Base-by-base conservation (phyloP, 2,329 filamentous ascomycete species). In the Dothistroma septosporum region DNA sequence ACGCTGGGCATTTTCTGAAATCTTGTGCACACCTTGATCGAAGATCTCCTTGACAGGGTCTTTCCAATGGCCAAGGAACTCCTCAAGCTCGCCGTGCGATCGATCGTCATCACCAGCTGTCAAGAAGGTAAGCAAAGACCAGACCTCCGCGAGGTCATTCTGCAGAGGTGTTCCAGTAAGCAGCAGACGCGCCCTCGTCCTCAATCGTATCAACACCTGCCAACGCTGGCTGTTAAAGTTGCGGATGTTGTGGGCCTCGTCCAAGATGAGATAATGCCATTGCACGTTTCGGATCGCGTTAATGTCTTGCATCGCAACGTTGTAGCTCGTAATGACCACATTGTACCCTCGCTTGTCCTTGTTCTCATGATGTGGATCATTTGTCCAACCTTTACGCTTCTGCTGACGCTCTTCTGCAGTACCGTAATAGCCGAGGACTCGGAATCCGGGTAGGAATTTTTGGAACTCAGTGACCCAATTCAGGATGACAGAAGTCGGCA, bases 401-500 rank as follows among this genome's bases (percentile, higher is more conserved):
- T 88, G 83, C 73, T 91, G 92, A 50, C 94, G 88, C 76, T 99
- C 94, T 67, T 97, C 92, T 69, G 92, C 89, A 47, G 88, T 91
- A 48, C 95, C 94, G 73, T 97, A 99, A 77, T 99, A 99, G 0
- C 92, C 94, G 61, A 99, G 81, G 59, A 99, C 96, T 74, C 97
- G 97, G 81, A 99, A 99, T 0, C 94, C 93, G 2, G 95, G 94
- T 60, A 92, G 91, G 86, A 93, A 99, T 74, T 99, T 99, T 73
- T 97, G 97, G 82, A 99, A 99, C 76, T 99, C 94, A 89, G 97
- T 97, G 75, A 99, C 95, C 94, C 94, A 99, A 73, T 99, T 99
- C 66, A 99, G 85, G 83, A 99, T 97, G 53, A 99, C 95, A 76
- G 92, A 97, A 1, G 94, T 99, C 1, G 94, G 94, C 1, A 99